Base-by-base conservation (phyloP, 2,329 filamentous ascomycete species). In the Xylariales sp. region DNA sequence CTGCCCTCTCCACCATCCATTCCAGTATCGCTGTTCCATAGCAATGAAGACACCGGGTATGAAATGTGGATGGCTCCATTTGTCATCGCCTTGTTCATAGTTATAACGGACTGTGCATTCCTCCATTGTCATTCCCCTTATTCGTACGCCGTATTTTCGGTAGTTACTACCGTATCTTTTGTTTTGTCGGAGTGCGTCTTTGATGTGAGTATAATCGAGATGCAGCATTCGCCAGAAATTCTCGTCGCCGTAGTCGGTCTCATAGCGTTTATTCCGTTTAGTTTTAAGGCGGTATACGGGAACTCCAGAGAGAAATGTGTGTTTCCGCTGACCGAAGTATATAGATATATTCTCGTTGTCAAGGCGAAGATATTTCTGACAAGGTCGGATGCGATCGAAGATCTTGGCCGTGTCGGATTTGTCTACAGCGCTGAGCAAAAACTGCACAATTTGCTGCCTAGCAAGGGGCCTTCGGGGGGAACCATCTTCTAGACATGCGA, bases 31-130 rank as follows among this genome's bases (percentile, higher is more conserved):
- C 62, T 64, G 62, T 18, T n/a, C 46, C 46, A 64, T 52, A 23
- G 54, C 54, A 32, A 64, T 64, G 39, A 64, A 64, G 36, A 59
- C 30, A 12, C 62, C 62, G 2, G 62, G 54, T 10, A 64, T 39
- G n/a, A 64, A 58, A 39, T 64, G 39, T 3, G 62, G 54, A 16
- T 59, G 62, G 12, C 12, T 56, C 52, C 52, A 55, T 32, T 56
- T 14, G 7, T 7, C 41, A 2, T 36, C n/a, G 12, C 45, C 60
- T 34, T 28, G 36, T 18, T 30, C n/a, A 7, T 56, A 56, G 10
- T 63, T 34, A 9, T 49, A 56, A 18, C 50, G 60, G 12, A 41
- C 59, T n/a, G 12, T 62, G 10, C 16, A 54, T n/a, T 62, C 49
- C 10, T 16, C 30, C 36, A n/a, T 36, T 0, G 49, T n/a, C 39